Base-by-base conservation (phyloP, 2,329 filamentous ascomycete genomes). In the Beauveria medogensis region DNA sequence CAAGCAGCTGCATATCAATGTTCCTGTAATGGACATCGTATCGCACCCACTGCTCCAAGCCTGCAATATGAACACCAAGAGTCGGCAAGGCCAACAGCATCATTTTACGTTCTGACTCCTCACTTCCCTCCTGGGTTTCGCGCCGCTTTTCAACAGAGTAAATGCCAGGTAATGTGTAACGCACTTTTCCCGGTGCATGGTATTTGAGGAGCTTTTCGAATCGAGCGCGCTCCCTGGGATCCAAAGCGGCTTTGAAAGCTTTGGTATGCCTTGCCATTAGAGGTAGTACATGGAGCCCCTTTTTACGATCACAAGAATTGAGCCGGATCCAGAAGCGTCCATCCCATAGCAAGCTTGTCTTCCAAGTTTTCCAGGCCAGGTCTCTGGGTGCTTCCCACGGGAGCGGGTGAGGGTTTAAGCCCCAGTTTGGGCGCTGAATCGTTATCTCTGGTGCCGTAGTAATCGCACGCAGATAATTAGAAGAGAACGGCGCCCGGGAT, bases 251-350 rank as follows among this genome's bases (percentile, higher is more conserved):
- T 20, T 80, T 77, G 64, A 85, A 84, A 0, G 71, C 64, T 64
- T 81, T 80, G 46, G 76, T 74, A 62, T 80, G 71, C 40, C 74
- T 73, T 1, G 67, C 64, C 2, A 73, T 68, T 65, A 82, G 80
- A 0, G 82, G 82, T 40, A 74, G 74, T 2, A 85, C 64, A 20
- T 73, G 68, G 18, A 82, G 71, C 16, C 69, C 69, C 55, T 73
- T 73, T 14, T 16, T 22, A 3, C 76, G 76, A 7, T 78, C 70
- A 5, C 77, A 76, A 52, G 76, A 72, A 22, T 71, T 70, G 10
- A 84, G 60, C 18, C 78, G 75, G 18, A 87, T 71, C 85, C 85
- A 88, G 70, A 80, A 88, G 2, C 85, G 81, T 0, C 83, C 81
- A 69, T 88, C 85, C 73, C 79, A 88, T 59, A 81, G 69, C 52